Percentiles rank a stretch among this genome's conserved stretches.
Evolutionary conservation across 352 stramenopile species (phyloP).

Genomic region (Globisporangium paroecandrum): DNA sequence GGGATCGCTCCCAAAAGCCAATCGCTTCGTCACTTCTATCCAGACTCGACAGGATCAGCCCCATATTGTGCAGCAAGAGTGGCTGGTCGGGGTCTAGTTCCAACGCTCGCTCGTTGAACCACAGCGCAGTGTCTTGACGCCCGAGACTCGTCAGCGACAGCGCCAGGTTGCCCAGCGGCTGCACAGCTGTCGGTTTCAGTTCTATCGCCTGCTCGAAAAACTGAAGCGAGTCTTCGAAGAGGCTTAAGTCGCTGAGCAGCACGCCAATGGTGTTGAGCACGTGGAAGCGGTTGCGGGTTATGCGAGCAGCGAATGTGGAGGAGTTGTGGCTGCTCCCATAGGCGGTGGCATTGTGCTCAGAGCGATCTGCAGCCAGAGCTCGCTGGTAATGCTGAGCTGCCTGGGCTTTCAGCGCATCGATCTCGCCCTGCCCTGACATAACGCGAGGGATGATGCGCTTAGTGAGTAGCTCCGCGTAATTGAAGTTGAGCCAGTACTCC

Average conservation of each 20-base stretch:
- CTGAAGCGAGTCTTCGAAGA: slow-evolving; percentile 1
- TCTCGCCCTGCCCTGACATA: neutral
- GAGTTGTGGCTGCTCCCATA: neutral
- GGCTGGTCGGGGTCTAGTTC: slow-evolving; percentile 16
- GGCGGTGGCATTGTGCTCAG: neutral
- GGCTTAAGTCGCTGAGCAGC: slow-evolving; percentile 14
- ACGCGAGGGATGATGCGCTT: slow-evolving; percentile 3
- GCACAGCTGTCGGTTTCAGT: slow-evolving; percentile 8
- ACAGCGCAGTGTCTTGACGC: slow-evolving; percentile 11
- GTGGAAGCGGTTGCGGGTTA: slow-evolving; percentile 6
- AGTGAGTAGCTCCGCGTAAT: slow-evolving; percentile 18
- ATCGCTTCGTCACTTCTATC: slow-evolving; percentile 11
- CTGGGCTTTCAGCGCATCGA: neutral
- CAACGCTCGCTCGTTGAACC: slow-evolving; percentile 17
- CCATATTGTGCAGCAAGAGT: slow-evolving; percentile 29
- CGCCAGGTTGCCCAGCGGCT: slow-evolving; percentile 25
- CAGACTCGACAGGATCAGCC: slow-evolving; percentile 13
- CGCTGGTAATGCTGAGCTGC: slow-evolving; percentile 12
- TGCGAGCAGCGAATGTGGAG: neutral
- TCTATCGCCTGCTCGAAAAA: slow-evolving; percentile 18
- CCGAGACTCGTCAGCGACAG: slow-evolving; percentile 16
- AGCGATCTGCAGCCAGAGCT: neutral
- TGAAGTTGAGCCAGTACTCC: slow-evolving; percentile 14
- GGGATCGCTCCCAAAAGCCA: slow-evolving; percentile 14
- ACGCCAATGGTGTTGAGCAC: slow-evolving; percentile 30